A percentile compares a stretch with the other conserved stretches of the same genome.
Conservation (phyloP, 768 basidiomycete genomes). For the Russula dissimulans region DNA sequence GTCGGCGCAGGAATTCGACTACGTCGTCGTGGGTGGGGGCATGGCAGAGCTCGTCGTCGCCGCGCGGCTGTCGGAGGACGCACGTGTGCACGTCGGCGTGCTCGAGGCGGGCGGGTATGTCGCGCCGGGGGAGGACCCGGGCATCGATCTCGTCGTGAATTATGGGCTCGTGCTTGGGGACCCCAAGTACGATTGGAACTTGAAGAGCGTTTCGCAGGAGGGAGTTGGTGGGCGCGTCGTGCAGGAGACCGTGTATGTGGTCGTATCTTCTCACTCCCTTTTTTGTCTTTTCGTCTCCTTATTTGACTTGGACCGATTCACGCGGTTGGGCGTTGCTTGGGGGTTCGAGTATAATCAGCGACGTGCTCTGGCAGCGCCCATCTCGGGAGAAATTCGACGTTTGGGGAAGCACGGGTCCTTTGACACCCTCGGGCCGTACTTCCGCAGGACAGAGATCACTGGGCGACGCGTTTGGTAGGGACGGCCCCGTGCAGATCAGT, state of each 20-base stretch:
- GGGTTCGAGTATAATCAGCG: slow-evolving; percentile 19
- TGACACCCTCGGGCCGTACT: slow-evolving; percentile 14
- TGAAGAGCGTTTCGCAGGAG: slow-evolving; percentile 17
- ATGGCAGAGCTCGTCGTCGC: slow-evolving; percentile 28
- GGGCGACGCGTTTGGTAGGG: background rate
- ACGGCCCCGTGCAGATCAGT: slow-evolving; percentile 15
- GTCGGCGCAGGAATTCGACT: slow-evolving; percentile 12
- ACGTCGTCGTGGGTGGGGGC: slow-evolving; percentile 15
- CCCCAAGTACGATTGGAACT: slow-evolving; percentile 10
- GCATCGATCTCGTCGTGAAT: slow-evolving; percentile 11
- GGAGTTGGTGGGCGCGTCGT: slow-evolving; percentile 13
- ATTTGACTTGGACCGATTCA: background rate
- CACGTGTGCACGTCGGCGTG: slow-evolving; percentile 17
- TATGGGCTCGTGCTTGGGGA: slow-evolving; percentile 16
- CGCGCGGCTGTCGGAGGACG: slow-evolving; percentile 23
- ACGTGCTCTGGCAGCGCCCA: slow-evolving; percentile 18
- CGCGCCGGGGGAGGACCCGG: slow-evolving; percentile 12
- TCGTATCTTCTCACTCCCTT: no score
- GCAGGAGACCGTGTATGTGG: slow-evolving; percentile 12
- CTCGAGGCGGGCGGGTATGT: slow-evolving; percentile 26
- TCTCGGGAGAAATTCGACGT: slow-evolving; percentile 15
- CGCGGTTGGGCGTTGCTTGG: background rate
- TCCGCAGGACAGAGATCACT: no score
- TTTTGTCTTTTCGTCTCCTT: background rate
- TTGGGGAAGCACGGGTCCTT: slow-evolving; percentile 15